A percentile compares a stretch with the other conserved stretches of the same genome.
These are phyloP conservation scores for Linderniella brevidens DNA, from an alignment of 257 asterid species.

Conservation along the genomic window DNA sequence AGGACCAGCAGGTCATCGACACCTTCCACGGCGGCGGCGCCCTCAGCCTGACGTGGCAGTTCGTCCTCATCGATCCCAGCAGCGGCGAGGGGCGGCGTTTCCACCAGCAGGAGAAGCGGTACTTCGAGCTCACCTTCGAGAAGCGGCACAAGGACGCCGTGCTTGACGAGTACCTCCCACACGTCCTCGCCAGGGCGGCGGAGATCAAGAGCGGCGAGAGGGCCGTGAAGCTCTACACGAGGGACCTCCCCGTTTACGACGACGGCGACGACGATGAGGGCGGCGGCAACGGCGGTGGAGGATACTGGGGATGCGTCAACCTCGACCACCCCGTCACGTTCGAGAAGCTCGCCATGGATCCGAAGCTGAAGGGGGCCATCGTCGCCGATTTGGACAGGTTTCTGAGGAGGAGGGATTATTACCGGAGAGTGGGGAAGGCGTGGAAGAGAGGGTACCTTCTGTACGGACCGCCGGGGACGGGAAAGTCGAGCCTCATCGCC, in stretches of 20 bases:
- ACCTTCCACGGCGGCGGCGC: conserved; percentile 10
- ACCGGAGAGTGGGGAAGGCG: conserved; percentile 68
- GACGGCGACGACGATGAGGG: conserved; percentile 29
- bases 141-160: conserved; percentile 19
- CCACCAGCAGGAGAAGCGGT: conserved; percentile 29
- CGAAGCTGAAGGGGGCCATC: conserved; percentile 26
- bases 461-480: conserved; percentile 90
- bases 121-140: conserved; percentile 50
- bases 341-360: conserved; percentile 61
- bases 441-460: conserved; percentile 79
- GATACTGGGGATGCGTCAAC: conserved; percentile 49
- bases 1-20: conserved; percentile 31
- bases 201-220: conserved; percentile 29
- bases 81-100: conserved; percentile 10
- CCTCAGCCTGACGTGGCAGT: conserved; percentile 35
- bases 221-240: conserved; percentile 44
- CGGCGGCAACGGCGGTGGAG: conserved; percentile 23
- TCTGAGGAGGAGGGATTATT: conserved; percentile 55
- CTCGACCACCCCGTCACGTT: conserved; percentile 69
- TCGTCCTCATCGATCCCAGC: conserved; percentile 32
- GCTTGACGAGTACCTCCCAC: conserved; percentile 39
- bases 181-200: conserved; percentile 30
- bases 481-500: conserved; percentile 66
- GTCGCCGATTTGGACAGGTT: conserved; percentile 63
- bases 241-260: conserved; percentile 27